A percentile compares a stretch with the other conserved stretches of the same genome.
phyloP scores from a whole-genome alignment of 495 filamentous ascomycete genomes.

The Annulohypoxylon nitens region DNA sequence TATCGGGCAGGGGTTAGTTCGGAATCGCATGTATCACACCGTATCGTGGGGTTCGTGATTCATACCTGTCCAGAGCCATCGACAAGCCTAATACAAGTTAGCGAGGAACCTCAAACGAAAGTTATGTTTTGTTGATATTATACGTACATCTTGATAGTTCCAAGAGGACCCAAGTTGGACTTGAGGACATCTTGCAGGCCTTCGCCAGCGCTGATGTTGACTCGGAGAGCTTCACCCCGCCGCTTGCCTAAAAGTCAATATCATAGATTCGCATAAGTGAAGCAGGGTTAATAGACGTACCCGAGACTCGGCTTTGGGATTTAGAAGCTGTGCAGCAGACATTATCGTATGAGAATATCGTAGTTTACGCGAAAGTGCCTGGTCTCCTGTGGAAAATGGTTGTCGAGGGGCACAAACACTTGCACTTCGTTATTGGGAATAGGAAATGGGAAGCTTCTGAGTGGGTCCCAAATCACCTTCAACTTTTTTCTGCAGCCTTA shows the following conservation, averaged over 20 bases:
- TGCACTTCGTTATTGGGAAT: slow-evolving; percentile 2
- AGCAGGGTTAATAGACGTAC: slow-evolving; percentile 67
- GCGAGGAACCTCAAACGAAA: neutral
- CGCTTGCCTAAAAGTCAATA: slow-evolving; percentile 68
- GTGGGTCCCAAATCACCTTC: slow-evolving; percentile 29
- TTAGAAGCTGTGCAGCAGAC: slow-evolving; percentile 95
- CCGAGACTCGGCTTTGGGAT: slow-evolving; percentile 97
- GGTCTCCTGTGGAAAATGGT: slow-evolving; percentile 35
- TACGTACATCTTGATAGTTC: slow-evolving; percentile 94
- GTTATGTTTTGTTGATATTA: neutral
- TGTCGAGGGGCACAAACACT: slow-evolving; percentile 35
- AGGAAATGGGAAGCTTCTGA: slow-evolving; percentile 24
- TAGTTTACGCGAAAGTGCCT: slow-evolving; percentile 13
- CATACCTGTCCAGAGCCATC: slow-evolving; percentile 93
- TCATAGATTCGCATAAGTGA: slow-evolving; percentile 31
- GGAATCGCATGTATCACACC: slow-evolving; percentile 22
- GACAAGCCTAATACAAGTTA: slow-evolving; percentile 76
- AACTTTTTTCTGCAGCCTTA: slow-evolving; percentile 55
- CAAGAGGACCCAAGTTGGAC: slow-evolving; percentile 92
- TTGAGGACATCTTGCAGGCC: slow-evolving; percentile 96
- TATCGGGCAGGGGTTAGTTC: slow-evolving; percentile 54
- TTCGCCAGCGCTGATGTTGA: slow-evolving; percentile 97
- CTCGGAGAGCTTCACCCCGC: slow-evolving; percentile 92
- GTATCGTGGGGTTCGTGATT: slow-evolving; percentile 38
- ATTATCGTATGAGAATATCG: slow-evolving; percentile 58